Evolutionary conservation across 1,284 basidiomycete genomes (phyloP), one percentile per base, ranked within the genome.

Genomic region (Tilletiopsis washingtonensis): DNA sequence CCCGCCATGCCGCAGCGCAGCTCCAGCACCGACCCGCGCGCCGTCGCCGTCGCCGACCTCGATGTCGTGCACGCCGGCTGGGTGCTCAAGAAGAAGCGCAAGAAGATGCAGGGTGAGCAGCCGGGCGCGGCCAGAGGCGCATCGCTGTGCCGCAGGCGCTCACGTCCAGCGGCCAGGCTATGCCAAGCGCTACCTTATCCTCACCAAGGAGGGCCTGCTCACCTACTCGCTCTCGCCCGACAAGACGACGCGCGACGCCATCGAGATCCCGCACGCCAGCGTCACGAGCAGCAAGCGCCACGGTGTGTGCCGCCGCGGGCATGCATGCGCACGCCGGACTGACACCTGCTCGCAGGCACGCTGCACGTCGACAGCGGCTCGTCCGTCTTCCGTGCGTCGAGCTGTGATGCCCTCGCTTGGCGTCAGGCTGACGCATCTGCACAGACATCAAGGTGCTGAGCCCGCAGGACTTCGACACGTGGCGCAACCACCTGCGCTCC

Each of bases 11-110:
- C n/a, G n/a, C n/a, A n/a, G n/a, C n/a, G n/a, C n/a, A n/a, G n/a
- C n/a, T n/a, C n/a, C n/a, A n/a, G n/a, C n/a, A n/a, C n/a, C n/a
- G n/a, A n/a, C n/a, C n/a, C n/a, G n/a, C n/a, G n/a, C n/a, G n/a
- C n/a, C n/a, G n/a, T n/a, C 12, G 32, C 32, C 12, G 59, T 67
- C 39, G 49, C 58, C 19, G 53, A 61, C 26, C 57, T 64, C 20
- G 56, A 62, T 14, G 53, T 69, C 27, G 50, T 71, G 26, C 57
- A 59, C 37, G 61, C 62, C 6, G 69, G 69, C 51, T 72, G 68
- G 68, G 69, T 72, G 20, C 56, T 72, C 41, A 72, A 72, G 49
- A 72, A 71, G 61, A 72, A 72, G 62, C 59, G 69, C 44, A 72
- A 72, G 58, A 72, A 69, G 54, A 71, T 72, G 62, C 69, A 72